phyloP scores from a whole-genome alignment of 768 basidiomycete species.

The Guyanaporus albipodus region DNA sequence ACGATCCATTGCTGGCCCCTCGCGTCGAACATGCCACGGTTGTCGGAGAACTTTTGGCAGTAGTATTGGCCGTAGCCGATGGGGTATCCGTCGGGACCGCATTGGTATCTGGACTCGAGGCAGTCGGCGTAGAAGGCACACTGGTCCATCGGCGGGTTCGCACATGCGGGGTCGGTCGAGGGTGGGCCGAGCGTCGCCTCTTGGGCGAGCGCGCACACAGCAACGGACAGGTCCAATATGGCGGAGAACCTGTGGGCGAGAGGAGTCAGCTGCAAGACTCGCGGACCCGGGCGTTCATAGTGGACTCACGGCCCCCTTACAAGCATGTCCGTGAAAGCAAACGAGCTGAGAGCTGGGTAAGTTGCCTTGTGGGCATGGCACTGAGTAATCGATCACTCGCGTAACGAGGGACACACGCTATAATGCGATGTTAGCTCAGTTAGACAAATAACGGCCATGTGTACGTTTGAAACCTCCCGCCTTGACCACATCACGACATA shows the following conservation, averaged over 20 bases:
- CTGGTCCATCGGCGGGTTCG: conserved; percentile 33
- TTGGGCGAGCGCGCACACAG: not conserved
- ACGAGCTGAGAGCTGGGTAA: no score
- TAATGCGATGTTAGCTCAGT: no score
- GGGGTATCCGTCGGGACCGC: conserved; percentile 42
- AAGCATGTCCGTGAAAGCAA: no score
- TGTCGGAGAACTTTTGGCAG: conserved; percentile 37
- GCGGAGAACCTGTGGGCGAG: not conserved
- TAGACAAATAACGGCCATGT: no score
- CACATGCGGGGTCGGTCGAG: conserved; percentile 16
- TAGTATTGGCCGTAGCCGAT: conserved; percentile 39
- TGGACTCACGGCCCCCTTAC: no score
- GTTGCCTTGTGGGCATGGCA: no score
- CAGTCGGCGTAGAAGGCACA: conserved; percentile 45
- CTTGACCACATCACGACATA: no score
- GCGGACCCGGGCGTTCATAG: no score
- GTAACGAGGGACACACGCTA: no score
- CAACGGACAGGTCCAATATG: not conserved
- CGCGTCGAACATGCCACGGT: conserved; percentile 27
- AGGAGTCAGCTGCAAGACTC: no score
- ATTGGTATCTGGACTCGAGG: conserved; percentile 43
- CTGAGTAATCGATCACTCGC: no score
- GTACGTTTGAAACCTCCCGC: no score
- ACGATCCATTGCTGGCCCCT: conserved; percentile 42
- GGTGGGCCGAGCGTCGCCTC: conserved; percentile 7